A percentile compares a stretch with the other conserved stretches of the same genome.
Evolutionary conservation across 1,139 yeast species (phyloP).

Genomic region (Yamadazyma buinensis): DNA sequence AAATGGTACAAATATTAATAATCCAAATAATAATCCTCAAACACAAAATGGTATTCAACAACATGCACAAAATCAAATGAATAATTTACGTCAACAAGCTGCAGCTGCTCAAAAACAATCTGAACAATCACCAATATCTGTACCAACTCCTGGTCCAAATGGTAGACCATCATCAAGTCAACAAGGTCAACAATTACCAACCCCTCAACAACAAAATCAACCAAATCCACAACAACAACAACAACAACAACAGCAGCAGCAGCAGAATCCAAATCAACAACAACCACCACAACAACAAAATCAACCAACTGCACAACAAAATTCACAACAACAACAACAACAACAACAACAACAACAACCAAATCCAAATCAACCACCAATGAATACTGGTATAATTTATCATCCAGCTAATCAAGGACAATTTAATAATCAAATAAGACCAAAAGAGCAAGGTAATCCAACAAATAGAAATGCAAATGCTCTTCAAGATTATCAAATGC

Average conservation of each 20-base stretch:
- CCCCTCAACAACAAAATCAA: conserved; percentile 6
- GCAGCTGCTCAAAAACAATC: conserved; percentile 25
- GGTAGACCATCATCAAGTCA: neutral
- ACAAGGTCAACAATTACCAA: neutral
- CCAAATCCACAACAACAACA: conserved; percentile 3
- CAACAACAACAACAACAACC: neutral
- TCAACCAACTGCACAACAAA: conserved; percentile 1
- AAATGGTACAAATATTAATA: too few relatives aligned
- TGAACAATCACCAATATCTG: neutral
- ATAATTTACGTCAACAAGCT: conserved; percentile 46
- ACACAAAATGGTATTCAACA: conserved; percentile 39
- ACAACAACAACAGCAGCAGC: neutral
- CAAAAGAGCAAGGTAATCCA: too few relatives aligned
- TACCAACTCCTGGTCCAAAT: neutral
- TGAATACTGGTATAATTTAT: neutral
- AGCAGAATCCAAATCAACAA: neutral
- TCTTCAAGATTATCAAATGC: conserved; percentile 73
- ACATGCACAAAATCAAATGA: conserved; percentile 53
- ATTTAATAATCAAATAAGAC: too few relatives aligned
- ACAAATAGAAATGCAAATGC: conserved; percentile 36
- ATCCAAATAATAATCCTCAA: too few relatives aligned
- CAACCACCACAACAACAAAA: neutral
- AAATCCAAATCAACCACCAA: neutral
- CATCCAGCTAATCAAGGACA: neutral
- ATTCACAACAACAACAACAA: conserved; percentile 1